Percentiles rank a stretch among this genome's conserved stretches.
Evolutionary conservation across 345 rosid genomes (phyloP).

Genomic region (Eucalyptus tenuipes): DNA sequence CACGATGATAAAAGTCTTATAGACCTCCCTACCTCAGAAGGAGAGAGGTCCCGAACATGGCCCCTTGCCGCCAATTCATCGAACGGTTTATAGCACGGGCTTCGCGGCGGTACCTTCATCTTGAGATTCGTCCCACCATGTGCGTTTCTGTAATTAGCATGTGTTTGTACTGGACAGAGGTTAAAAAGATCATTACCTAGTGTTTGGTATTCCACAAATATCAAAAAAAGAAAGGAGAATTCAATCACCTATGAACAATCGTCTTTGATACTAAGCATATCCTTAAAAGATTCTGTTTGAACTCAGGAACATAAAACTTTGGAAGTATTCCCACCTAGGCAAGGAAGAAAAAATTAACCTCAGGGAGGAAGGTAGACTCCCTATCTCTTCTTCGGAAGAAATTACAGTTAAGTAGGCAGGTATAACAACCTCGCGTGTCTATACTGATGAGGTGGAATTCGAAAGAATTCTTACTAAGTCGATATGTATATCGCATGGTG

Average conservation of each 20-base stretch:
- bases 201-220: no score
- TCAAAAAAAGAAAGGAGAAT: no score
- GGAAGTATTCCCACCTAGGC: fast-evolving
- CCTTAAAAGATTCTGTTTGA: no score
- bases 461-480: fast-evolving
- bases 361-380: no score
- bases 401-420: fast-evolving
- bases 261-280: fast-evolving
- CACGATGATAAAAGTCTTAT: neutral
- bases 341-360: no score
- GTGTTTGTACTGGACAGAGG: no score
- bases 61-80: neutral
- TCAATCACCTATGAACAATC: no score
- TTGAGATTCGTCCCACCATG: neutral
- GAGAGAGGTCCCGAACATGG: neutral
- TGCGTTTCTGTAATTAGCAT: no score
- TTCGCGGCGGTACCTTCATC: neutral
- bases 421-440: fast-evolving
- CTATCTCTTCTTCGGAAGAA: fast-evolving
- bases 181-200: no score
- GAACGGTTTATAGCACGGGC: neutral
- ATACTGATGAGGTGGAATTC: no score
- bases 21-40: neutral
- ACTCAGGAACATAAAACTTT: fast-evolving
- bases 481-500: fast-evolving